Percentiles rank a stretch among this genome's conserved stretches.
phyloP scores from a whole-genome alignment of 257 asterid species.

The Solanum phureja region DNA sequence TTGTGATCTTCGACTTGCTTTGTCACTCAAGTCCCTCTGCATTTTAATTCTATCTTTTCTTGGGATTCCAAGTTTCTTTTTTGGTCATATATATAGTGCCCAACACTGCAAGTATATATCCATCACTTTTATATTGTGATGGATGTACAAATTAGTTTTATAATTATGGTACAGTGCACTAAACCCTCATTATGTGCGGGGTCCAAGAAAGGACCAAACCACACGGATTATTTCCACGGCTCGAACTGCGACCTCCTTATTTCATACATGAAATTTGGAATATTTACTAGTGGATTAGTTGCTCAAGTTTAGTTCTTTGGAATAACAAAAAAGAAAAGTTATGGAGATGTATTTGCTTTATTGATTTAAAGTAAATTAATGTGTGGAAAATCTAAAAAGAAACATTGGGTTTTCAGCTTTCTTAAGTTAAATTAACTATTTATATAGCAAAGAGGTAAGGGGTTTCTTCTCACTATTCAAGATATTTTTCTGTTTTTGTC shows the following conservation, averaged over 20 bases:
- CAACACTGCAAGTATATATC: not conserved
- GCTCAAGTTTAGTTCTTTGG: not conserved
- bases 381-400: not conserved
- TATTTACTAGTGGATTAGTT: not conserved
- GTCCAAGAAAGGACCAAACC: fast-evolving
- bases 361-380: not conserved
- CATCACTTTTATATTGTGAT: no score
- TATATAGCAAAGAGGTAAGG: not conserved
- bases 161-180: not conserved
- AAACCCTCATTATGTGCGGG: not conserved
- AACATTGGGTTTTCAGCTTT: not conserved
- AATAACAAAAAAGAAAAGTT: not conserved
- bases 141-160: not conserved
- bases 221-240: fast-evolving
- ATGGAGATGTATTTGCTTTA: not conserved
- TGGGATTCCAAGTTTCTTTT: not conserved
- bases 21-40: not conserved
- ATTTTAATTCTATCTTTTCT: not conserved
- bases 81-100: not conserved
- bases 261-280: not conserved
- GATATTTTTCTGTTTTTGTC: not conserved
- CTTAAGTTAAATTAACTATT: not conserved
- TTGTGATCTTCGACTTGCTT: not conserved
- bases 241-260: not conserved
- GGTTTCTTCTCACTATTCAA: not conserved